A percentile compares a stretch with the other conserved stretches of the same genome.
Conservation (phyloP, 2,329 filamentous ascomycete species). For the Xylaria hypoxylon region DNA sequence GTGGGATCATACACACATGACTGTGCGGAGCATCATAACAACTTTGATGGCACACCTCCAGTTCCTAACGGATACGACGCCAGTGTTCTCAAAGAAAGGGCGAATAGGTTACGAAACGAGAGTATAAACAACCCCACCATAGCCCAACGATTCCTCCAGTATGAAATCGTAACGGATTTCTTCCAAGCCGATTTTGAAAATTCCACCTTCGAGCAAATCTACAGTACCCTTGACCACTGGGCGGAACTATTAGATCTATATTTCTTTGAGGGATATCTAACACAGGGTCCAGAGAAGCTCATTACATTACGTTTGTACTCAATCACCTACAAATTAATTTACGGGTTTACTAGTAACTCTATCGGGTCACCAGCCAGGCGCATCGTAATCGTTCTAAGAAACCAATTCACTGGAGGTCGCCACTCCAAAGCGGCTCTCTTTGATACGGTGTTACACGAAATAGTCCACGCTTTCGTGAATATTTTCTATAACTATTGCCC, state of each 20-base stretch:
- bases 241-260: not conserved
- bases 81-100: not conserved
- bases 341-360: not conserved
- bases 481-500: not conserved
- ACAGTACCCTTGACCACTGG: not conserved
- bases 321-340: not conserved
- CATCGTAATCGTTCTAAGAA: not conserved
- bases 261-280: conserved; percentile 1
- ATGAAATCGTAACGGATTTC: not conserved
- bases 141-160: not conserved
- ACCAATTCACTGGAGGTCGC: not conserved
- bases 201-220: not conserved
- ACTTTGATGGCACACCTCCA: not conserved
- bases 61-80: not conserved
- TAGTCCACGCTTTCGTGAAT: not conserved
- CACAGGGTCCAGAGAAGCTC: conserved; percentile 1
- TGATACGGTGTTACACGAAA: not conserved
- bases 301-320: not conserved
- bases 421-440: not conserved
- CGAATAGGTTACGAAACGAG: not conserved
- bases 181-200: not conserved
- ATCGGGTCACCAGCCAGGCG: not conserved
- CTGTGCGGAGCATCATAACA: not conserved
- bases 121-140: not conserved
- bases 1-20: not conserved